Evolutionary conservation across 345 rosid genomes (phyloP), one percentile per base, ranked within the genome.

Genomic region (Schrenkiella parvula): DNA sequence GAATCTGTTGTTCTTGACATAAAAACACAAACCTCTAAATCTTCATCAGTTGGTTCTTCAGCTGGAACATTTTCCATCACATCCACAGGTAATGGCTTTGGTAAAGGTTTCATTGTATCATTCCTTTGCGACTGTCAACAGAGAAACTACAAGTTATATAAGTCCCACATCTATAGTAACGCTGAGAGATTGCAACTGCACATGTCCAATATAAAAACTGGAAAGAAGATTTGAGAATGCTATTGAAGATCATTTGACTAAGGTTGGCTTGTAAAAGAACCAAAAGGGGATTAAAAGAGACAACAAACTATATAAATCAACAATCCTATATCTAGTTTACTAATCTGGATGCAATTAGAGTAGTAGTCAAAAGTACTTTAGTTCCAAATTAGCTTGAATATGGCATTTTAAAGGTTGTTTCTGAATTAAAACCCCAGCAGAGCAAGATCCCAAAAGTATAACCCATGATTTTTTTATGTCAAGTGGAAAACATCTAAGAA

Each of bases 31-130:
- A 90, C 93, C 86, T 82, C 86, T 64, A 80, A 73, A 12, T 84
- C 73, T 15, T 86, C 90, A 46, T 78, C 82, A 18, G 28, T 69
- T 34, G 70, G 59, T 70, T 61, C 71, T 71, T 79, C 80, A 63
- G 63, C 84, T 66, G 67, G 80, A 70, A 81, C 90, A 44, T 75
- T 78, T 35, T 86, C 88, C 4, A 42, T 58, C 34, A 69, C 72
- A 13, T 82, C 75, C 67, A 79, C 31, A 14, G 98, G 91, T 77
- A 79, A 78, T 31, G 99, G 99, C 66, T 81, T 87, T 9, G 99
- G 96, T 44, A 95, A 87, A 75, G 84, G 74, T 73, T 79, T 88
- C 71, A 75, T 73, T 48, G 72, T 58, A 64, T 85, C 87, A 12
- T 79, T 84, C 73, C 71, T 79, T 51, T 79, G 88, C 38, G 82